Conservation (phyloP, 306 rosid genomes). For the Fragaria ananassa region DNA sequence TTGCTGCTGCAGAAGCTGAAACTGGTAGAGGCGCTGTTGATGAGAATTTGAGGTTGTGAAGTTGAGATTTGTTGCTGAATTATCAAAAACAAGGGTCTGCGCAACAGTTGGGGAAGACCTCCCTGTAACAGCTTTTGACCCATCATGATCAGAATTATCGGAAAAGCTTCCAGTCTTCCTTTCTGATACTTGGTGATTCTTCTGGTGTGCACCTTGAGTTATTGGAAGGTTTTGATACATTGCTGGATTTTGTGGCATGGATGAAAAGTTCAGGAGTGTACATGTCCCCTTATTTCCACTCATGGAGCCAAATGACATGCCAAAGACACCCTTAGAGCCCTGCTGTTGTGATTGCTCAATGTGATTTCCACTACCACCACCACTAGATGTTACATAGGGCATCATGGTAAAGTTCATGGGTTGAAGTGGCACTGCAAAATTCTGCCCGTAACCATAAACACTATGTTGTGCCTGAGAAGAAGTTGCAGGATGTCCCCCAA, state of each 20-base stretch:
- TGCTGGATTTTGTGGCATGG: conserved; percentile 22
- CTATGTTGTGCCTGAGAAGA: conserved; percentile 41
- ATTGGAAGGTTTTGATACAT: conserved; percentile 51
- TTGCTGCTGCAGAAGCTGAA: conserved; percentile 47
- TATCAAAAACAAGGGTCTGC: conserved; percentile 65
- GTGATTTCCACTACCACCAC: conserved; percentile 38
- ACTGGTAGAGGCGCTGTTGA: conserved; percentile 43
- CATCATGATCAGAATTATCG: conserved; percentile 35
- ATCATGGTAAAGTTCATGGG: conserved; percentile 55
- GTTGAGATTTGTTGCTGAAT: conserved; percentile 56
- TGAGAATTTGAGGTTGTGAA: conserved; percentile 49
- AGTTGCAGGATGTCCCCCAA: conserved; percentile 37
- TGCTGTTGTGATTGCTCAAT: conserved; percentile 47
- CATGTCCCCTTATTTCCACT: conserved; percentile 25
- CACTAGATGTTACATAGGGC: conserved; percentile 42
- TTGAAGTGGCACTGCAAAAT: conserved; percentile 53
- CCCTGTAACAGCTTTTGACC: conserved; percentile 42
- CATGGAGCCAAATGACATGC: conserved; percentile 49
- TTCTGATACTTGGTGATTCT: conserved; percentile 38
- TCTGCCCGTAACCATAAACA: conserved; percentile 45
- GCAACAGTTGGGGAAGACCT: conserved; percentile 38
- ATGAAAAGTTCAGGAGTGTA: conserved; percentile 29
- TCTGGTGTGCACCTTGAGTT: conserved; percentile 44
- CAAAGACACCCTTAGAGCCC: conserved; percentile 48
- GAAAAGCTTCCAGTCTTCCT: conserved; percentile 43